phyloP scores from a whole-genome alignment of 169 alveolate species.

The Eimeria sp. region DNA sequence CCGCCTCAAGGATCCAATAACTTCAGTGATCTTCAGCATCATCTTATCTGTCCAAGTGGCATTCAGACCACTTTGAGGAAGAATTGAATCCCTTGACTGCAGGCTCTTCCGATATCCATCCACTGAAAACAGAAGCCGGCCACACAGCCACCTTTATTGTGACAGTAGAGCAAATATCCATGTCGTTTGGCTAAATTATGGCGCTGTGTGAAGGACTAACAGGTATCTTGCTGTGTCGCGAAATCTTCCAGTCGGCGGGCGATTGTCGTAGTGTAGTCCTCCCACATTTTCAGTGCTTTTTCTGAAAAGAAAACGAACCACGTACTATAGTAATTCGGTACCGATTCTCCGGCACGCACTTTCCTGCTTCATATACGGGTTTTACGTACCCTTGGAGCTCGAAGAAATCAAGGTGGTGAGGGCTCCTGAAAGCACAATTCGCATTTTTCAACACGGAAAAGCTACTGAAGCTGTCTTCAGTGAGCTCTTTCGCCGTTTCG shows the following conservation, averaged over 20 bases:
- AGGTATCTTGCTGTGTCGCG: constrained; percentile 30
- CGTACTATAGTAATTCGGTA: neutral
- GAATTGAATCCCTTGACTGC: constrained; percentile 9
- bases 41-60: constrained; percentile 54
- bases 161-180: neutral
- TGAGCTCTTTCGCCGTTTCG: neutral
- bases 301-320: constrained; percentile 10
- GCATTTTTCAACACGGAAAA: neutral
- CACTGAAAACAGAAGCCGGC: constrained; percentile 18
- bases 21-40: constrained; percentile 3
- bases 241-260: constrained; percentile 43
- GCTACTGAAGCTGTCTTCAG: neutral
- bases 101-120: constrained; percentile 31
- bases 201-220: neutral
- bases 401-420: constrained; percentile 21
- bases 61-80: constrained; percentile 33
- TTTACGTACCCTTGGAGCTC: constrained; percentile 14
- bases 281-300: constrained; percentile 55
- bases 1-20: constrained; percentile 45
- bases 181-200: neutral
- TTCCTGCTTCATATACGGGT: neutral
- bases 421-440: constrained; percentile 19
- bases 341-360: neutral
- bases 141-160: neutral
- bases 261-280: constrained; percentile 48